Conservation (phyloP, 2,329 filamentous ascomycete genomes). For the Diaporthe caulivora region DNA sequence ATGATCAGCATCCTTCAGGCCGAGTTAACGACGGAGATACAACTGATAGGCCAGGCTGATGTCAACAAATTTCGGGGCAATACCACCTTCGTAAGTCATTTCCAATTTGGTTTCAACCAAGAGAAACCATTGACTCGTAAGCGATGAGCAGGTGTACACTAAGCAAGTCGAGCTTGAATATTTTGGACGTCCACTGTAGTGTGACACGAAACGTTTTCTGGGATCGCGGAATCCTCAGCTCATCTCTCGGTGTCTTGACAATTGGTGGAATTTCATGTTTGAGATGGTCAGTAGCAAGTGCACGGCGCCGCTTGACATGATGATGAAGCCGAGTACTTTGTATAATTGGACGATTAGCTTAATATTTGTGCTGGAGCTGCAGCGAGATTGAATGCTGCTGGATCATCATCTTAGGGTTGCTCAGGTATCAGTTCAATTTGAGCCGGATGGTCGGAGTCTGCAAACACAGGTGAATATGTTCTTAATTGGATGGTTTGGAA, state of each 20-base stretch:
- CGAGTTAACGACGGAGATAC: constrained; percentile 3
- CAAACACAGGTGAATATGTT: too few species aligned
- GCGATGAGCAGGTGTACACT: not conserved
- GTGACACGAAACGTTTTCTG: not conserved
- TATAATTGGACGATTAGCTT: too few species aligned
- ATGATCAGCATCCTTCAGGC: not conserved
- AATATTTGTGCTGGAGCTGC: too few species aligned
- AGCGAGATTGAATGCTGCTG: too few species aligned
- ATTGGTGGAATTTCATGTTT: too few species aligned
- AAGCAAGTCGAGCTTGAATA: constrained; percentile 10
- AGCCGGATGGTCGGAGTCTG: not conserved
- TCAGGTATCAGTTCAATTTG: too few species aligned
- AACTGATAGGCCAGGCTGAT: not conserved
- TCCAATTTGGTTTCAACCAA: not conserved
- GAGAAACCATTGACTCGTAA: not conserved
- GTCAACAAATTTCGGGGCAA: not conserved
- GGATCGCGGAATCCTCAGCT: too few species aligned
- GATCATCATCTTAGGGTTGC: too few species aligned
- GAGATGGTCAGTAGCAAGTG: too few species aligned
- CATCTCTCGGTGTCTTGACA: too few species aligned
- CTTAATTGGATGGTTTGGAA: not conserved
- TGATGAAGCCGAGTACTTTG: too few species aligned
- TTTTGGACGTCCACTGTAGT: not conserved
- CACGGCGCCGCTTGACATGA: too few species aligned
- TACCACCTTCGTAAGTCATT: not conserved